Percentiles rank a stretch among this genome's conserved stretches.
phyloP scores from a whole-genome alignment of 2,329 filamentous ascomycete genomes.

The Metarhizium brunneum region DNA sequence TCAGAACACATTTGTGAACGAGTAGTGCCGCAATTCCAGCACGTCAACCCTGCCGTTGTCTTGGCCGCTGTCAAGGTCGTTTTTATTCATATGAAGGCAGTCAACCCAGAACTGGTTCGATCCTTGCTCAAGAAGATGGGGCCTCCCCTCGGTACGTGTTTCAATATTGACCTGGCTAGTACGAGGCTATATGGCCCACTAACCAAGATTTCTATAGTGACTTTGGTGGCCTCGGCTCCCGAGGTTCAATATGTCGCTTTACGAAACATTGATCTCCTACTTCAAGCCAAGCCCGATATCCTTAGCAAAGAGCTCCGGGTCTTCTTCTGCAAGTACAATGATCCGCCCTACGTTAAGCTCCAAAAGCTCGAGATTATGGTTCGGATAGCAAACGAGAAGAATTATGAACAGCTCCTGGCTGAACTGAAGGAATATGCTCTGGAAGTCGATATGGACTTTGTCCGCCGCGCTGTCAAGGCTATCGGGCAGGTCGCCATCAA shows the following conservation, averaged over 20 bases:
- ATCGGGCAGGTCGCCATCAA: slow-evolving; percentile 99
- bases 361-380: slow-evolving; percentile 99
- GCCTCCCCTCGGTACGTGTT: slow-evolving; percentile 67
- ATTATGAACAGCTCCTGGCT: slow-evolving; percentile 87
- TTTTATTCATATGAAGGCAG: slow-evolving; percentile 86
- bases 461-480: slow-evolving; percentile 84
- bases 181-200: background rate
- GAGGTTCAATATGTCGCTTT: slow-evolving; percentile 98
- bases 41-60: slow-evolving; percentile 95
- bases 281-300: slow-evolving; percentile 94
- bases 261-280: slow-evolving; percentile 87
- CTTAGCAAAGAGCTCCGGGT: slow-evolving; percentile 95
- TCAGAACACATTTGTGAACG: slow-evolving; percentile 97
- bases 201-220: slow-evolving; percentile 47
- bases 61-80: slow-evolving; percentile 96
- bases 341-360: slow-evolving; percentile 93
- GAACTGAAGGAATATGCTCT: slow-evolving; percentile 96
- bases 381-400: slow-evolving; percentile 93
- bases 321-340: slow-evolving; percentile 99
- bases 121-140: slow-evolving; percentile 98
- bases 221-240: slow-evolving; percentile 85
- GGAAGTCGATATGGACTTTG: slow-evolving; percentile 99
- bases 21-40: slow-evolving; percentile 93
- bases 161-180: background rate
- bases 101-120: slow-evolving; percentile 68